Conservation (phyloP, 805 yeast species). For the Pichia heedii region DNA sequence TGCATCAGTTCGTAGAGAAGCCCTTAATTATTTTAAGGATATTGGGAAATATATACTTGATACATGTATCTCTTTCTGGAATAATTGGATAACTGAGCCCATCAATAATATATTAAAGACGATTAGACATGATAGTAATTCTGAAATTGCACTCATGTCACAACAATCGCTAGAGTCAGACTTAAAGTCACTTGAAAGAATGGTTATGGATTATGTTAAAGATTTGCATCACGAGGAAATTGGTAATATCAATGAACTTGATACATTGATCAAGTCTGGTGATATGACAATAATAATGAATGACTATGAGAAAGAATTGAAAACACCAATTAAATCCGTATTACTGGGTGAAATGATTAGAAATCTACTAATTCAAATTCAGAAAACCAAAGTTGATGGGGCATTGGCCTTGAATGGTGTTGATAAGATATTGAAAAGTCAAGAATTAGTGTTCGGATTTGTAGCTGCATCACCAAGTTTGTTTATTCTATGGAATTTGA, state of each 20-base stretch:
- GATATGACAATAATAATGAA: slow-evolving; percentile 74
- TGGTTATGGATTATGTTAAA: slow-evolving; percentile 67
- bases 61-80: slow-evolving; percentile 57
- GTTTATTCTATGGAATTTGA: slow-evolving; percentile 43
- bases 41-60: slow-evolving; percentile 48
- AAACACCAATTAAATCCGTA: slow-evolving; percentile 55
- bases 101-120: slow-evolving; percentile 62
- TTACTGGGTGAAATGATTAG: slow-evolving; percentile 65
- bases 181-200: slow-evolving; percentile 70
- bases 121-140: slow-evolving; percentile 72
- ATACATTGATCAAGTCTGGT: slow-evolving; percentile 52
- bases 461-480: slow-evolving; percentile 82
- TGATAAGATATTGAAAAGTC: slow-evolving; percentile 80
- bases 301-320: slow-evolving; percentile 69
- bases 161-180: slow-evolving; percentile 74
- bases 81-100: slow-evolving; percentile 81
- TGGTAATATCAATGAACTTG: slow-evolving; percentile 25
- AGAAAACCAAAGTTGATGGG: slow-evolving; percentile 93
- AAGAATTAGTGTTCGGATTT: slow-evolving; percentile 87
- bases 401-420: slow-evolving; percentile 84
- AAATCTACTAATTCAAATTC: slow-evolving; percentile 81
- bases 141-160: slow-evolving; percentile 67
- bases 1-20: slow-evolving; percentile 44
- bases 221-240: slow-evolving; percentile 24
- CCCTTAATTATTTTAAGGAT: slow-evolving; percentile 32